phyloP scores from a whole-genome alignment of 2,329 filamentous ascomycete genomes.

The Botryotinia convoluta region DNA sequence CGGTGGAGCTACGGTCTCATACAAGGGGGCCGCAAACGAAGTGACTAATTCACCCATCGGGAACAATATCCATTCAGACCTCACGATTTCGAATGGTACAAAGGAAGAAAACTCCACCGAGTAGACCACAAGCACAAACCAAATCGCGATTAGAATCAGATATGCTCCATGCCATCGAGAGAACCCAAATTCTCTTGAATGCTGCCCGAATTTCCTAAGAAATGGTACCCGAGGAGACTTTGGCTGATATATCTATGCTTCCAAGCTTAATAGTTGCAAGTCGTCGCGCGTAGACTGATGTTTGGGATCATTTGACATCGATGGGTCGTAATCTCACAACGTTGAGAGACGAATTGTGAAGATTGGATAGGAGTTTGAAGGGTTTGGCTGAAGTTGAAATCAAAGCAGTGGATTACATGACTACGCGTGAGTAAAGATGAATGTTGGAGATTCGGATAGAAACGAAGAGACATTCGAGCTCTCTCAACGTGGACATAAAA shows the following conservation, averaged over 20 bases:
- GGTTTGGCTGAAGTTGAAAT: background rate
- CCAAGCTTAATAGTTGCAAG: background rate
- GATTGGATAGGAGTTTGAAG: background rate
- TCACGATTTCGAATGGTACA: background rate
- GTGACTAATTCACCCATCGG: background rate
- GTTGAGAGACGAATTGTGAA: background rate
- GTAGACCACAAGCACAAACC: background rate
- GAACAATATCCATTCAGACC: background rate
- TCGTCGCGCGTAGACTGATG: background rate
- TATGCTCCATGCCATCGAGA: background rate
- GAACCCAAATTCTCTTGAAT: background rate
- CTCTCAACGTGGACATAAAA: background rate
- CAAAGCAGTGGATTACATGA: background rate
- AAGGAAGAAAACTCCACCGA: background rate
- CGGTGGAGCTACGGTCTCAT: background rate
- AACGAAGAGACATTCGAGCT: background rate
- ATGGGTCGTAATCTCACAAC: background rate
- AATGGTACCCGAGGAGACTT: background rate
- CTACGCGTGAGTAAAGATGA: background rate
- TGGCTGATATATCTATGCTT: background rate
- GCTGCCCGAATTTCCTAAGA: rapidly evolving
- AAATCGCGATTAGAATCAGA: background rate
- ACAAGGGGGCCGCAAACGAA: background rate
- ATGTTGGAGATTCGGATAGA: background rate
- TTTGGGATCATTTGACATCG: background rate